Evolutionary conservation across 192 early-diverging fungal genomes (phyloP).

Genomic region (Phycomyces blakesleeanus): DNA sequence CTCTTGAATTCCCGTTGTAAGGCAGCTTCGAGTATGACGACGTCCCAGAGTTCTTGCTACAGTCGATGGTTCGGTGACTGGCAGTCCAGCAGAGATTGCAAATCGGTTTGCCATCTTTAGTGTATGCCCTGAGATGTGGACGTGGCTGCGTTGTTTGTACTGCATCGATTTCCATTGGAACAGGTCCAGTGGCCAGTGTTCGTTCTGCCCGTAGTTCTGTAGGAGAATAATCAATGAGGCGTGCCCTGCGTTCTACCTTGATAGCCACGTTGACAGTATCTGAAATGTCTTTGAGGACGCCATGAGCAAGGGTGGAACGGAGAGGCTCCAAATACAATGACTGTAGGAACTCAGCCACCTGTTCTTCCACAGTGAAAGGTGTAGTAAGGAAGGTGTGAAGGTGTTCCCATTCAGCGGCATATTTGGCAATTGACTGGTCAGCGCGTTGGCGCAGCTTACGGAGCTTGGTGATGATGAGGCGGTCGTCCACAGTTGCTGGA

Average conservation of each 20-base stretch:
- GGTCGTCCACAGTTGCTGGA: background rate
- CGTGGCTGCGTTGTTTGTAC: no score
- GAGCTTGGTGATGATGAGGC: background rate
- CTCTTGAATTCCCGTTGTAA: no score
- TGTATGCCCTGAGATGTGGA: no score
- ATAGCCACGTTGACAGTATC: background rate
- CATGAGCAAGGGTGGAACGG: background rate
- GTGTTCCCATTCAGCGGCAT: conserved; percentile 7
- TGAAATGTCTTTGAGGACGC: background rate
- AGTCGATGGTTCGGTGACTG: no score
- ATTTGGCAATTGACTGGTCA: background rate
- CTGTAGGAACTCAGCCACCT: background rate
- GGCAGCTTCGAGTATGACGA: no score
- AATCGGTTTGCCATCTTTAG: no score
- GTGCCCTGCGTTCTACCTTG: background rate
- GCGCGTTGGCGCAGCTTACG: background rate
- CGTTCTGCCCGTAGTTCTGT: background rate
- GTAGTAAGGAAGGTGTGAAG: background rate
- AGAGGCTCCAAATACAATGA: background rate
- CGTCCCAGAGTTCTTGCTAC: no score
- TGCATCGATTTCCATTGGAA: no score
- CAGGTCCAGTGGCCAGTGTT: no score
- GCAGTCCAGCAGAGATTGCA: no score
- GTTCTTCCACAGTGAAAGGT: background rate
- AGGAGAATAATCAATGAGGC: background rate